Percentiles rank a stretch among this genome's conserved stretches.
Evolutionary conservation across 257 asterid genomes (phyloP).

Genomic region (Ehretia macrophylla): DNA sequence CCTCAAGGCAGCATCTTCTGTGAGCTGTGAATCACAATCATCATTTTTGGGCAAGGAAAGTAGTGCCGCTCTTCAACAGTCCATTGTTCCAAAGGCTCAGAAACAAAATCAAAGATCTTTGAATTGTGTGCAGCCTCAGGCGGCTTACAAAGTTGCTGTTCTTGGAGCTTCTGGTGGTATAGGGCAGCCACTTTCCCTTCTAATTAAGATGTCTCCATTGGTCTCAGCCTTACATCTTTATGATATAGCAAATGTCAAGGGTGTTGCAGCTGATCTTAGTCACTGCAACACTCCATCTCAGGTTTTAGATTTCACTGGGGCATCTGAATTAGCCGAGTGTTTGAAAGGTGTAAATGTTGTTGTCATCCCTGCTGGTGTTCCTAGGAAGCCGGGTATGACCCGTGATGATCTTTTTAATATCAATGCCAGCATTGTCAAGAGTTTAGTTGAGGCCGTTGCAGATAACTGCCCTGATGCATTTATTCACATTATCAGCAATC

Average conservation of each 20-base stretch:
- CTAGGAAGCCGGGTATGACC: conserved; percentile 87
- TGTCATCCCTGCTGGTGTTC: conserved; percentile 87
- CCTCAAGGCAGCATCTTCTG: conserved; percentile 40
- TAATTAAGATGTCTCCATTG: conserved; percentile 83
- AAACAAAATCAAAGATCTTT: conserved; percentile 28
- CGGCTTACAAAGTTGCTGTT: conserved; percentile 77
- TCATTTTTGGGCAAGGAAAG: conserved; percentile 51
- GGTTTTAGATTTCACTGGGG: conserved; percentile 67
- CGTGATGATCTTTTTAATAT: conserved; percentile 86
- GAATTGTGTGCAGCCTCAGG: conserved; percentile 57
- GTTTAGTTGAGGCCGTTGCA: conserved; percentile 68
- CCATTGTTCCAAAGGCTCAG: conserved; percentile 27
- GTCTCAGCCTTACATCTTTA: conserved; percentile 65
- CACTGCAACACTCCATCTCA: conserved; percentile 86
- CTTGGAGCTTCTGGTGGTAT: conserved; percentile 88
- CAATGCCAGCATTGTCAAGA: conserved; percentile 72
- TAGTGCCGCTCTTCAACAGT: conserved; percentile 26
- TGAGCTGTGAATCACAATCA: conserved; percentile 30
- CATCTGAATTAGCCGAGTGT: conserved; percentile 54
- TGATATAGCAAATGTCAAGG: conserved; percentile 80
- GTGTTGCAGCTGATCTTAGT: conserved; percentile 84
- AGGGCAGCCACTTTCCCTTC: conserved; percentile 81
- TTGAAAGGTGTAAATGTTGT: conserved; percentile 67
- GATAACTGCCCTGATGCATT: conserved; percentile 82
- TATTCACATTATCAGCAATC: conserved; percentile 82